These are phyloP conservation scores for Pyrenophora teres DNA, from an alignment of 2,329 filamentous ascomycete species.

Conservation along the genomic window DNA sequence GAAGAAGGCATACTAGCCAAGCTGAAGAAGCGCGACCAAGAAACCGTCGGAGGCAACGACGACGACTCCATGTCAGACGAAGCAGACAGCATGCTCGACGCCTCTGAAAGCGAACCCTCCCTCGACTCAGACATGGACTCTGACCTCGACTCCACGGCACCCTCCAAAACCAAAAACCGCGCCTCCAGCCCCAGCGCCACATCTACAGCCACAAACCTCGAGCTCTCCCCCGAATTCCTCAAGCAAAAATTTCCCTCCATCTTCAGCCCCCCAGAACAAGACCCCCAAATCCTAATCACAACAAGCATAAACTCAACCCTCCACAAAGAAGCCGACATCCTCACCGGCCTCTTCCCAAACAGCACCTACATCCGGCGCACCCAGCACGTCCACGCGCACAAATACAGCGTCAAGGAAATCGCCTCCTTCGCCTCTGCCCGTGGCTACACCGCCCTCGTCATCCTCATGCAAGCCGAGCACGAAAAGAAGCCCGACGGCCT, in stretches of 20 bases:
- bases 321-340: conserved; percentile 77
- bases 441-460: conserved; percentile 80
- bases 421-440: conserved; percentile 80
- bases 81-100: conserved; percentile 74
- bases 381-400: conserved; percentile 81
- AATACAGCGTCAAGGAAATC: conserved; percentile 92
- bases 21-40: conserved; percentile 40
- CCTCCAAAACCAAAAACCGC: conserved; percentile 51
- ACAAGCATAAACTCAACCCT: conserved; percentile 88
- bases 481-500: conserved; percentile 81
- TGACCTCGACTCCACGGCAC: conserved; percentile 52
- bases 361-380: conserved; percentile 81
- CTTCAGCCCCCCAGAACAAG: conserved; percentile 58
- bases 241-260: conserved; percentile 64
- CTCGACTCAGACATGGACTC: conserved; percentile 56
- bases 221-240: conserved; percentile 64
- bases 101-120: conserved; percentile 38
- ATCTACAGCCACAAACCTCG: conserved; percentile 63
- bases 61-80: conserved; percentile 29
- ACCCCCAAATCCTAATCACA: conserved; percentile 88
- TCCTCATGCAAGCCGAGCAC: conserved; percentile 77
- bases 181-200: conserved; percentile 59
- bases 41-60: conserved; percentile 10
- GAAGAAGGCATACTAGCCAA: conserved; percentile 42
- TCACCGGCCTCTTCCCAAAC: conserved; percentile 82